Percentiles rank a stretch among this genome's conserved stretches.
phyloP scores from a whole-genome alignment of 2,329 filamentous ascomycete genomes.

The Phialemoniopsis sp. region DNA sequence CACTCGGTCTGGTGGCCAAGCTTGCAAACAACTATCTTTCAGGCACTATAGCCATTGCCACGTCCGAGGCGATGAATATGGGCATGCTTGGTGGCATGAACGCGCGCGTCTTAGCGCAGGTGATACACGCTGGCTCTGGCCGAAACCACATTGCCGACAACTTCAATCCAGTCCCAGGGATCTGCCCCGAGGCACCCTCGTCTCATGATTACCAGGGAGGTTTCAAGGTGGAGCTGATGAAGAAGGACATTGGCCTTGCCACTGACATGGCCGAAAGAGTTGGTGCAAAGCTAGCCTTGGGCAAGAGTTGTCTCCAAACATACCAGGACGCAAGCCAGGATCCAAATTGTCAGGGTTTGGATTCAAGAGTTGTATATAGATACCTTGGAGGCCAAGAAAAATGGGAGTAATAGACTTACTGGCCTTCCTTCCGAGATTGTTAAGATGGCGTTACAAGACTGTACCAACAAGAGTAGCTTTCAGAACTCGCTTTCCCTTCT shows the following conservation, averaged over 20 bases:
- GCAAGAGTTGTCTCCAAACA: conserved; percentile 41
- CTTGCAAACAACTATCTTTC: conserved; percentile 22
- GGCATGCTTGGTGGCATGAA: conserved; percentile 50
- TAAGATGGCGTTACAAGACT: too few relatives aligned
- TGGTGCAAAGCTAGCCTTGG: conserved; percentile 43
- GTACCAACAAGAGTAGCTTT: too few relatives aligned
- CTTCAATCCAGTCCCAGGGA: conserved; percentile 13
- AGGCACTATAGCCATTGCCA: conserved; percentile 49
- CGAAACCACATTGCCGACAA: conserved; percentile 9
- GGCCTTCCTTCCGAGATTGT: too few relatives aligned
- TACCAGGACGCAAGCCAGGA: conserved; percentile 49
- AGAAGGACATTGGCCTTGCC: conserved; percentile 51
- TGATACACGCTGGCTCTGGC: too few relatives aligned
- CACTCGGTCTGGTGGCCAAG: conserved; percentile 28
- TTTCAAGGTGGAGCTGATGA: conserved; percentile 52
- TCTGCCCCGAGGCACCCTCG: conserved; percentile 11
- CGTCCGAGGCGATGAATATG: conserved; percentile 50
- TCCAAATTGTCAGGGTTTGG: conserved; percentile 44
- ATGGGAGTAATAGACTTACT: conserved; percentile 30
- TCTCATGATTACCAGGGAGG: conserved; percentile 32
- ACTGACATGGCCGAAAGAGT: conserved; percentile 49
- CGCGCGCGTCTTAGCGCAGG: conserved; percentile 35
- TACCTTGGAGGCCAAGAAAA: conserved; percentile 49
- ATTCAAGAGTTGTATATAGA: conserved; percentile 54
- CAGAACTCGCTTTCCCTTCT: too few relatives aligned